Evolutionary conservation across 73 alveolate genomes (phyloP).

Genomic region (Tetrahymena thermophila): DNA sequence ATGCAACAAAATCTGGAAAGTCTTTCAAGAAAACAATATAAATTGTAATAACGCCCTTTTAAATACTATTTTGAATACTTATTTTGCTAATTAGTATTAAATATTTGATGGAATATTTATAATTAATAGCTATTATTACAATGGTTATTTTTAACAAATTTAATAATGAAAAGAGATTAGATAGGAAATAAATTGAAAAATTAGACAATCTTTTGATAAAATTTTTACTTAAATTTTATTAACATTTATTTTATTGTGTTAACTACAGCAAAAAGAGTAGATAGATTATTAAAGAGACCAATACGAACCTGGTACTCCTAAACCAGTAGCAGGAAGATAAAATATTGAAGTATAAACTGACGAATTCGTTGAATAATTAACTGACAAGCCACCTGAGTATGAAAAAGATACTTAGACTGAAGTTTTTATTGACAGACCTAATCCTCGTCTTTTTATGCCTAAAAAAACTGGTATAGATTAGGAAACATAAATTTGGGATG

Average conservation of each 20-base stretch:
- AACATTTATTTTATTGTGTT: not conserved
- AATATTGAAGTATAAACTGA: constrained; percentile 57
- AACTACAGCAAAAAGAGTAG: constrained; percentile 10
- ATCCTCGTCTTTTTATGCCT: constrained; percentile 74
- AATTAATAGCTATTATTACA: not conserved
- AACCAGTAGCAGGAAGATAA: constrained; percentile 57
- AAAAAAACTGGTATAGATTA: constrained; percentile 69
- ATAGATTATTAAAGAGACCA: constrained; percentile 5
- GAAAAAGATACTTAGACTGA: constrained; percentile 85
- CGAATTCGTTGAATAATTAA: constrained; percentile 51
- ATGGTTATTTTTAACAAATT: not conserved
- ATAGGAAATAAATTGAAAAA: too few relatives aligned
- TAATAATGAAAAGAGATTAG: too few relatives aligned
- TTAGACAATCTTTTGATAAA: too few relatives aligned
- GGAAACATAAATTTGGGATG: constrained; percentile 84
- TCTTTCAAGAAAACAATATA: constrained; percentile 19
- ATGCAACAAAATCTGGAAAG: constrained; percentile 26
- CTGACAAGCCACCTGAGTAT: constrained; percentile 61
- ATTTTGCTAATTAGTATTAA: not conserved
- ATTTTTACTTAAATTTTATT: too few relatives aligned
- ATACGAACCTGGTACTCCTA: constrained; percentile 50
- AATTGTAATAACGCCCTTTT: not conserved
- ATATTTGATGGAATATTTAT: not conserved
- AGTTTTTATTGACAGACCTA: constrained; percentile 77
- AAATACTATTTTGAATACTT: not conserved